Evolutionary conservation across 1,139 yeast species (phyloP), one percentile per base, ranked within the genome.

Genomic region (Eremothecium cymbalariae): DNA sequence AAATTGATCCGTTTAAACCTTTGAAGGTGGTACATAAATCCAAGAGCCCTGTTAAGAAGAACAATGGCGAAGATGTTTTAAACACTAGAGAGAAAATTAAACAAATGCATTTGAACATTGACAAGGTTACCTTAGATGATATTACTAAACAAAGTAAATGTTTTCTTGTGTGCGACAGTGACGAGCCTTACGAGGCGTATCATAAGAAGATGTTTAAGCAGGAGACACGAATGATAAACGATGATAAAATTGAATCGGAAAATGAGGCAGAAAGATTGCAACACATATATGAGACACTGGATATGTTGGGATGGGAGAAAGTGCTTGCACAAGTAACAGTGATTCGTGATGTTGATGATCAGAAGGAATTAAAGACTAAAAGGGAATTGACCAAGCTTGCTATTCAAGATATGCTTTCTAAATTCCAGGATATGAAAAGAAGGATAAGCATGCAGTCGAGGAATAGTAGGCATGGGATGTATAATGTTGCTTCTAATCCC

Each of bases 121-220:
- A 42, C 28, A 25, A 27, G n/a, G 31, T 38, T 25, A 20, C 16
- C 3, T 13, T 38, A 4, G 8, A 12, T 17, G 11, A 21, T 28
- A 31, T 15, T 18, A 16, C 32, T n/a, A 21, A 19, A n/a, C 8
- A 13, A 8, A 15, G 25, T 13, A 20, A 23, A n/a, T n/a, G n/a
- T n/a, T n/a, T n/a, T n/a, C n/a, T n/a, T n/a, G n/a, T n/a, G n/a
- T n/a, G n/a, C 6, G 39, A 40, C 6, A 45, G 55, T 0, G 81
- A 76, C 40, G 59, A 57, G 0, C 29, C 60, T 1, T 81, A 67
- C 47, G 52, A 51, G 2, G 47, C 62, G 0, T 77, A 74, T 47
- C 88, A 80, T 51, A 65, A 68, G 28, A 63, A 69, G 29, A 77
- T 79, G 82, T 72, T 70, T 41, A 72, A 74, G 36, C 80, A 77